These are phyloP conservation scores for Eutrema salsugineum DNA, from an alignment of 441 rosid species.

Conservation along the genomic window DNA sequence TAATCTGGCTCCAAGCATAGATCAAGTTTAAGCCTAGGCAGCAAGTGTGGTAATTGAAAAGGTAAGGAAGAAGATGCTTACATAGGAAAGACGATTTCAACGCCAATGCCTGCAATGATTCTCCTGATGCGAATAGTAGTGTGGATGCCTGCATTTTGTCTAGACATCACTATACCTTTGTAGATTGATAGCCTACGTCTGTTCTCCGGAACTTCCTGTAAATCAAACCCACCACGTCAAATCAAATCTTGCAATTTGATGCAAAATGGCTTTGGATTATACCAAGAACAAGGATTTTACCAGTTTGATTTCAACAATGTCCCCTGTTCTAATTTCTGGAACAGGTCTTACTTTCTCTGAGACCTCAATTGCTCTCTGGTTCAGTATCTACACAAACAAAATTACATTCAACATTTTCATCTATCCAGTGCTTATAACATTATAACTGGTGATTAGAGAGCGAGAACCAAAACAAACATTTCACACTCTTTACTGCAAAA, in stretches of 20 bases:
- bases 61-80: conserved; percentile 35
- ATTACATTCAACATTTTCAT: not conserved
- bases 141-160: conserved; percentile 78
- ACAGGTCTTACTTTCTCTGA: conserved; percentile 57
- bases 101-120: conserved; percentile 79
- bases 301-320: conserved; percentile 79
- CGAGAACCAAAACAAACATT: not conserved
- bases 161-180: conserved; percentile 83
- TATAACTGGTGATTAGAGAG: not conserved
- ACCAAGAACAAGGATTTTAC: conserved; percentile 18
- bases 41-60: not conserved
- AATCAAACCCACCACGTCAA: not conserved
- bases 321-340: conserved; percentile 75
- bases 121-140: conserved; percentile 77
- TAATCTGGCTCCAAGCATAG: not conserved
- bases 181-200: conserved; percentile 65
- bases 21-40: not conserved
- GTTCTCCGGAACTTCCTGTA: conserved; percentile 84
- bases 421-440: not conserved
- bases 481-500: not conserved
- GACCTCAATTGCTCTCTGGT: conserved; percentile 71
- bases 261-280: not conserved
- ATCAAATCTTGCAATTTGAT: not conserved
- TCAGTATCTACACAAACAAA: conserved; percentile 56
- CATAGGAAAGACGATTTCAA: conserved; percentile 76